phyloP scores from a whole-genome alignment of 2,329 filamentous ascomycete species.

The Microsporum ferrugineum region DNA sequence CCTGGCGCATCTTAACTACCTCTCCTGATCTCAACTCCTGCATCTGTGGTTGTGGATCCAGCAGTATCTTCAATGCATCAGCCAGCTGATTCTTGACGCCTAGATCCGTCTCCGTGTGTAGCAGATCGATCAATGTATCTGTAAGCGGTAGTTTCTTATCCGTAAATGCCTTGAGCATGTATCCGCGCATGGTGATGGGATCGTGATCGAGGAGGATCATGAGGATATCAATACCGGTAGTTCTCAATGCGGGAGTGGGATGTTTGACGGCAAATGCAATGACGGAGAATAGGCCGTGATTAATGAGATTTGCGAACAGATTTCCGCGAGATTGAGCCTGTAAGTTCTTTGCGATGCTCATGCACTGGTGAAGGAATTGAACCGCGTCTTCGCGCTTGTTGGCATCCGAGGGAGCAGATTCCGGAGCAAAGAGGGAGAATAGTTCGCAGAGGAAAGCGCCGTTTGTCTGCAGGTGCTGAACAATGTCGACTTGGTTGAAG shows the following conservation, averaged over 20 bases:
- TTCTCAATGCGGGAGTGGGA: slow-evolving; percentile 68
- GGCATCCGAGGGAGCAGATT: slow-evolving; percentile 43
- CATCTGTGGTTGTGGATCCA: slow-evolving; percentile 58
- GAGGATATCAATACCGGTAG: slow-evolving; percentile 86
- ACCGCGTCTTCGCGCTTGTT: slow-evolving; percentile 86
- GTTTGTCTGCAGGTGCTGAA: slow-evolving; percentile 85
- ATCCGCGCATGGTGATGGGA: slow-evolving; percentile 81
- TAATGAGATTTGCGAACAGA: slow-evolving; percentile 82
- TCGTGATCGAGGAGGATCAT: slow-evolving; percentile 94
- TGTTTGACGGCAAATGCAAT: slow-evolving; percentile 87
- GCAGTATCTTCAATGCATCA: slow-evolving; percentile 84
- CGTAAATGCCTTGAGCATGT: slow-evolving; percentile 82
- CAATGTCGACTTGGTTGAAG: slow-evolving; percentile 97
- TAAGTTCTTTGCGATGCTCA: slow-evolving; percentile 83
- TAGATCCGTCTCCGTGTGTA: slow-evolving; percentile 81
- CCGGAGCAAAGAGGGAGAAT: slow-evolving; percentile 68
- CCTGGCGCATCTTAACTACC: slow-evolving; percentile 50
- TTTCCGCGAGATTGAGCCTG: slow-evolving; percentile 70
- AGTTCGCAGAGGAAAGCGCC: slow-evolving; percentile 67
- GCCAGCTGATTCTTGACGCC: slow-evolving; percentile 93
- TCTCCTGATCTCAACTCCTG: slow-evolving; percentile 56
- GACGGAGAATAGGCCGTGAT: slow-evolving; percentile 73
- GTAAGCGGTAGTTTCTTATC: slow-evolving; percentile 78
- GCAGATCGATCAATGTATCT: slow-evolving; percentile 81
- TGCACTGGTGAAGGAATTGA: slow-evolving; percentile 93